Conservation (phyloP, 208 protist species). For the Crithidia fasciculata region DNA sequence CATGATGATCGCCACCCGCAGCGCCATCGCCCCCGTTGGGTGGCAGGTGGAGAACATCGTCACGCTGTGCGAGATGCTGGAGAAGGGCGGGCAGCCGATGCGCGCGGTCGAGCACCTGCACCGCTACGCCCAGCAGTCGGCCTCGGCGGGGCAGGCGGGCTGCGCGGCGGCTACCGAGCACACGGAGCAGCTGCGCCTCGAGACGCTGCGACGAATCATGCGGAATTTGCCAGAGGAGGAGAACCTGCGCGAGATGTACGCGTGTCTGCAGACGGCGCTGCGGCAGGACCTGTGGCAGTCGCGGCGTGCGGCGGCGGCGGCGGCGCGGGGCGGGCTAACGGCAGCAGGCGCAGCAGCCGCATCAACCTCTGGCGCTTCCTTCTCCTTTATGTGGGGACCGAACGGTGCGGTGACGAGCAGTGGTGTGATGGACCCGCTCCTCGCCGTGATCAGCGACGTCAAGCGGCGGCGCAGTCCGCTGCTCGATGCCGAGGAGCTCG, state of each 20-base stretch:
- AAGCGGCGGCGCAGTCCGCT: constrained; percentile 14
- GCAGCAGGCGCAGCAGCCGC: too few relatives aligned
- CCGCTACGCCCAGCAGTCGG: constrained; percentile 45
- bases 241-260: constrained; percentile 55
- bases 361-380: not conserved
- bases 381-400: not conserved
- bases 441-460: constrained; percentile 17
- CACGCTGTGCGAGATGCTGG: constrained; percentile 71
- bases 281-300: constrained; percentile 44
- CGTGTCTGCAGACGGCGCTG: constrained; percentile 46
- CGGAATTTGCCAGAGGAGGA: constrained; percentile 40
- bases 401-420: not conserved
- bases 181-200: constrained; percentile 57
- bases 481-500: constrained; percentile 48
- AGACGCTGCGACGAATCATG: constrained; percentile 71
- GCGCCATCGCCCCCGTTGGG: constrained; percentile 64
- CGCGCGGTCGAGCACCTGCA: constrained; percentile 58
- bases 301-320: not conserved
- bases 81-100: constrained; percentile 70
- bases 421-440: not conserved
- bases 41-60: constrained; percentile 85
- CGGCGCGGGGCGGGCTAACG: too few relatives aligned
- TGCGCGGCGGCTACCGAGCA: constrained; percentile 34
- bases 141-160: constrained; percentile 30
- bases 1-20: constrained; percentile 72